A percentile compares a stretch with the other conserved stretches of the same genome.
Conservation (phyloP, 176 grass and related monocot species). For the Urochloa ruziziensis region DNA sequence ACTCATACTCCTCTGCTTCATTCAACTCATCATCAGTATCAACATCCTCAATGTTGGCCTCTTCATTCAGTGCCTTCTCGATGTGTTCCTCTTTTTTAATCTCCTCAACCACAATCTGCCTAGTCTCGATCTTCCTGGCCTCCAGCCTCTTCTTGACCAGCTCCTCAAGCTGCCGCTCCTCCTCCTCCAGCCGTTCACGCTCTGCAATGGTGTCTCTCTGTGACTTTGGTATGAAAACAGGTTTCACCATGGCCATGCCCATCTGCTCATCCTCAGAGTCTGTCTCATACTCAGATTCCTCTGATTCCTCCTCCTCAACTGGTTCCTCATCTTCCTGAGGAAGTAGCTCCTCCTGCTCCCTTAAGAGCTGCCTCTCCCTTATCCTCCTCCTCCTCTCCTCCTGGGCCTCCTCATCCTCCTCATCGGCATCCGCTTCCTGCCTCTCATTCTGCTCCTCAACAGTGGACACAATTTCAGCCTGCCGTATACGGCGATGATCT, state of each 20-base stretch:
- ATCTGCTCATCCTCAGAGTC: conserved; percentile 89
- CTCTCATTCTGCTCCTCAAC: conserved; percentile 69
- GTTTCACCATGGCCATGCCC: conserved; percentile 86
- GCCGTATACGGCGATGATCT: conserved; percentile 75
- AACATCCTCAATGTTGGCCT: conserved; percentile 67
- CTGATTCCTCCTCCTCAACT: conserved; percentile 62
- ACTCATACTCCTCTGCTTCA: conserved; percentile 94
- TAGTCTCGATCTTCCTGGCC: conserved; percentile 76
- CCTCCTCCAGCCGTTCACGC: conserved; percentile 85
- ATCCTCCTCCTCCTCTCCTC: conserved; percentile 83
- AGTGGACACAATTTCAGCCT: conserved; percentile 79
- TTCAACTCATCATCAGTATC: conserved; percentile 94
- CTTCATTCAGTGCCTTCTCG: conserved; percentile 71
- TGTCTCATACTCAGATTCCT: conserved; percentile 93
- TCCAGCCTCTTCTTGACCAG: conserved; percentile 73
- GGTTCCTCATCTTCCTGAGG: conserved; percentile 79
- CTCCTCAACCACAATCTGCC: conserved; percentile 86
- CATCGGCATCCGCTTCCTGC: conserved; percentile 63
- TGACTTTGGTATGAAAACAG: conserved; percentile 85
- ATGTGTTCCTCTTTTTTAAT: conserved; percentile 80
- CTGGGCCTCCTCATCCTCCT: conserved; percentile 86
- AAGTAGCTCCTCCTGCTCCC: conserved; percentile 80
- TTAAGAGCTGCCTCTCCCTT: conserved; percentile 57
- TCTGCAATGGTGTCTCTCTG: conserved; percentile 92
- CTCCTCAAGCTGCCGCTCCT: conserved; percentile 86